Evolutionary conservation across 257 asterid genomes (phyloP), one percentile per base, ranked within the genome.

Genomic region (Dorcoceras hygrometricum): DNA sequence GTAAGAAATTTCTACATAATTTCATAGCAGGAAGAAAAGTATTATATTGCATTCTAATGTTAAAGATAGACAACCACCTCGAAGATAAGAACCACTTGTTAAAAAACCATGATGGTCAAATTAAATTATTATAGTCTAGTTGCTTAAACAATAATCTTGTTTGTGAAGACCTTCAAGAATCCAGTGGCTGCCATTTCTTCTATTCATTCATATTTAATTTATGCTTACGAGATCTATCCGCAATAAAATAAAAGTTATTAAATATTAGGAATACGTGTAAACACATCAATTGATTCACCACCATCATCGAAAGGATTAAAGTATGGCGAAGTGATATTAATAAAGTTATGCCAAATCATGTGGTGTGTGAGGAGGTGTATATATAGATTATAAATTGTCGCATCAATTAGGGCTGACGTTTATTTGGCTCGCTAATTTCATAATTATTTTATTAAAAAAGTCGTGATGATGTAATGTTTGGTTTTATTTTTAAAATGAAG

Each of bases 61-160:
- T 11, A 23, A 27, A 72, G 57, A 20, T 5, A 29, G 50, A 57
- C 57, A 65, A 22, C 66, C 4, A 46, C 19, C 53, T 20, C 19
- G 23, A 58, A 72, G 14, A 14, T 62, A 23, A 23, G 36, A 59
- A 31, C 64, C 61, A 75, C 76, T 53, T 59, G 62, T 65, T 36
- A 28, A 34, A 46, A 46, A 70, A 62, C 65, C 51, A 59, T 28
- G 55, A 57, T 71, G 61, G 51, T 67, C 25, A 31, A 43, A 22
- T 28, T 27, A 4, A n/a, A 71, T 23, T 50, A 67, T 4, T 25
- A 23, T 59, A 28, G 60, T 28, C 5, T 58, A 18, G 46, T 76
- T 72, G 75, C 78, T 72, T 77, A 39, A 61, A 28, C 27, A 59
- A 64, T 65, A 72, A 68, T 77, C 73, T 68, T 68, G 62, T 25